Base-by-base conservation (phyloP, 2,329 filamentous ascomycete genomes). In the Fusarium scirpi region DNA sequence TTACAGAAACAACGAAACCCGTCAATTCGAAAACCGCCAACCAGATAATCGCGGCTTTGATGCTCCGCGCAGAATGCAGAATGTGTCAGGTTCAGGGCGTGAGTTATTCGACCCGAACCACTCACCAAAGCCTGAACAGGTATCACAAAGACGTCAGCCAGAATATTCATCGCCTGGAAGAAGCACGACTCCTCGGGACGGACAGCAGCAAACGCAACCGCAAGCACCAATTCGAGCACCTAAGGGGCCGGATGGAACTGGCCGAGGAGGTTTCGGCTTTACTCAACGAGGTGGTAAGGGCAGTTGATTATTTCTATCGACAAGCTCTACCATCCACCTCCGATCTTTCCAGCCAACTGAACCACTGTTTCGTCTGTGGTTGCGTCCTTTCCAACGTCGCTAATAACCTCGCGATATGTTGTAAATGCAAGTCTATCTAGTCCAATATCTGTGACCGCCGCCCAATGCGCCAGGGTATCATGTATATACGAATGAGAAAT, bases 321-420 rank as follows among this genome's bases (percentile, higher is more conserved):
- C 71, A 66, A 69, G 59, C 63, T 64, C 65, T 86, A 98, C 96
- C 96, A 99, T 25, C 96, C 96, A 56, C 96, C 96, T 56, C 94
- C 96, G 74, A 94, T 92, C 80, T 94, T 96, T 59, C 94, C 91
- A 48, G 95, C 95, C 76, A 99, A 85, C 77, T 96, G 94, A 62
- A 94, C 92, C 43, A 97, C 94, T 64, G 91, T 89, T 77, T 97
- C 92, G 45, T 94, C 92, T 64, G 85, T 84, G 80, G 84, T 76
- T 78, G 87, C 83, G 69, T 88, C 86, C 82, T 96, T 97, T 53
- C 96, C 96, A 45, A 99, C 94, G 78, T 98, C 94, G 82, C 95
- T 98, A 75, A 98, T 91, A 24, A 99, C 95, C 80, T 94, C 91
- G 68, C 96, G 90, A 83, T 93, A 99, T 54, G 90, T 97, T 61